Percentiles rank a stretch among this genome's conserved stretches.
Conservation (phyloP, 2,329 filamentous ascomycete species). For the Fusarium burgessii region DNA sequence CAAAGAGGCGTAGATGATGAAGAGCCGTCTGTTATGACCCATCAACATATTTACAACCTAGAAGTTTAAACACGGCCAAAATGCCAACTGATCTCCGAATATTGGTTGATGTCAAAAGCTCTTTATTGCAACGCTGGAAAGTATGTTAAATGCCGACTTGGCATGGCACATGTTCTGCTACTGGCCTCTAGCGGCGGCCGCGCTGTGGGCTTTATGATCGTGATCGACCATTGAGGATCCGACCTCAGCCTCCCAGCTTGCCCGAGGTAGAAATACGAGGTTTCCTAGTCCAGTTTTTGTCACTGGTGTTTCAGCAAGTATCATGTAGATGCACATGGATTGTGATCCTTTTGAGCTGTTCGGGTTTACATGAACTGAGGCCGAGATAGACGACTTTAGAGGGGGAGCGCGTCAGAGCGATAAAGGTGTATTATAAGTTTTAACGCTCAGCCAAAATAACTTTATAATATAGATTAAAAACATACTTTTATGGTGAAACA, state of each 20-base stretch:
- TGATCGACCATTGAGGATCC: not conserved
- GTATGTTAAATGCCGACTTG: not conserved
- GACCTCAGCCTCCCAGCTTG: no score
- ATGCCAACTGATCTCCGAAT: rapidly evolving
- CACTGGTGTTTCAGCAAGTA: not conserved
- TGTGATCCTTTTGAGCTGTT: not conserved
- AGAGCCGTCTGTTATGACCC: not conserved
- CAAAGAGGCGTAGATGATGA: not conserved
- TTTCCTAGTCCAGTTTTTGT: not conserved
- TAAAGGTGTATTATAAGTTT: no score
- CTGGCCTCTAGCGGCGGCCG: not conserved
- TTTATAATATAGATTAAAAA: no score
- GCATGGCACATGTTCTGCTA: not conserved
- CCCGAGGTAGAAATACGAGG: not conserved
- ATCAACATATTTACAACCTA: not conserved
- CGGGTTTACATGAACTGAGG: not conserved
- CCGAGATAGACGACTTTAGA: not conserved
- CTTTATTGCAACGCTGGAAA: not conserved
- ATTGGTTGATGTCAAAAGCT: rapidly evolving
- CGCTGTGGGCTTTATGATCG: not conserved
- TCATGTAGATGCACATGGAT: not conserved
- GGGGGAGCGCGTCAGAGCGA: no score
- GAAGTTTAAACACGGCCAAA: no score
- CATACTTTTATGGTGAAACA: no score
- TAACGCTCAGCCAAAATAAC: no score